Evolutionary conservation across 495 filamentous ascomycete species (phyloP).

Genomic region (Lophiotrema nucula): DNA sequence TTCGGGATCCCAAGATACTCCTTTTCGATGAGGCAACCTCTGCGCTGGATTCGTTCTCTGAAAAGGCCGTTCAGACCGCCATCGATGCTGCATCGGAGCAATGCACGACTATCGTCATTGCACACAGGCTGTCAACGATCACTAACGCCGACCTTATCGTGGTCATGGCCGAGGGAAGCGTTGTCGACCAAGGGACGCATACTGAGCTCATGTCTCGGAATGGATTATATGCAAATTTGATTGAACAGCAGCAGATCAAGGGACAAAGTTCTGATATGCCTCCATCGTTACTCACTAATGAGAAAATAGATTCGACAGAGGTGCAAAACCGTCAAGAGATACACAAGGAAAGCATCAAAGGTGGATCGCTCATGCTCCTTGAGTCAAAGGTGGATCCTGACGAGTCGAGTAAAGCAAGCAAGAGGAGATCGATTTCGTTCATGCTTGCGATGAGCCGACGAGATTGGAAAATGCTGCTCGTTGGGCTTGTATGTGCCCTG

Average conservation of each 20-base stretch:
- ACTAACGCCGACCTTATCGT: conserved; percentile 92
- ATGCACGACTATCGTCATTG: conserved; percentile 91
- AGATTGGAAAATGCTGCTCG: too few species aligned
- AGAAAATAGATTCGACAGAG: conserved; percentile 7
- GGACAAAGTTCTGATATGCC: background rate
- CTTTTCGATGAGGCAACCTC: conserved; percentile 92
- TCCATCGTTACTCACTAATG: background rate
- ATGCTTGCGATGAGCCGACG: too few species aligned
- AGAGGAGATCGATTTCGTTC: too few species aligned
- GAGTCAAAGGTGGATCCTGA: too few species aligned
- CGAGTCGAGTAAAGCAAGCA: too few species aligned
- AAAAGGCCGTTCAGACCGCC: conserved; percentile 89
- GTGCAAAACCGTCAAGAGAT: background rate
- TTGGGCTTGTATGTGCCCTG: too few species aligned
- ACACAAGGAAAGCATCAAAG: conserved; percentile 3
- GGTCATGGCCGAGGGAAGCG: conserved; percentile 76
- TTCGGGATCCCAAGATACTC: conserved; percentile 88
- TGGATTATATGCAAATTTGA: conserved; percentile 71
- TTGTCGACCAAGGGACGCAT: conserved; percentile 85
- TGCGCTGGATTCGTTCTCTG: conserved; percentile 88
- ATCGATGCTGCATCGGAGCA: conserved; percentile 80
- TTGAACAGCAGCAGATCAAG: conserved; percentile 53
- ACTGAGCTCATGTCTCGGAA: conserved; percentile 60
- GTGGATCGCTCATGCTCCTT: conserved; percentile 1
- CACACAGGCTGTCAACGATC: conserved; percentile 91